Evolutionary conservation across 352 stramenopile genomes (phyloP).

Genomic region (Globisporangium radiosum): DNA sequence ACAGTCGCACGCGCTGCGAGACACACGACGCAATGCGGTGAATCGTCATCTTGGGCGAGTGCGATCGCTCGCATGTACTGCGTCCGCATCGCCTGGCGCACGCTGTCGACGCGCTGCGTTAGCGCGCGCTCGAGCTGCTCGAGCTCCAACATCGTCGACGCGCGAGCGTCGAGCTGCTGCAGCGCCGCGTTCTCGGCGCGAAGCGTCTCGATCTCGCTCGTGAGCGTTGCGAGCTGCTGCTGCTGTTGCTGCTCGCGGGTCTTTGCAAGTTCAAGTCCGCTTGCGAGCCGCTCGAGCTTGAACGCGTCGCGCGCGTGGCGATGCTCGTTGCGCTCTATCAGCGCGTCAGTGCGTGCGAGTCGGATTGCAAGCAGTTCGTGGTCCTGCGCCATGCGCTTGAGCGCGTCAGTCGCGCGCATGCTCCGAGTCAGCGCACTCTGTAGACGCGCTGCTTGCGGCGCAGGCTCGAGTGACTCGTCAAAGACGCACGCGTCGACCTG

Average conservation of each 20-base stretch:
- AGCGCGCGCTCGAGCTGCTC: too few species aligned
- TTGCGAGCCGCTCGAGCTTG: conserved; percentile 22
- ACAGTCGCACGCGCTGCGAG: conserved; percentile 39
- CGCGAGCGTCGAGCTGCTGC: conserved; percentile 10
- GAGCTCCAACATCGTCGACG: too few species aligned
- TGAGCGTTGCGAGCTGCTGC: conserved; percentile 30
- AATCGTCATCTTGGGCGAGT: conserved; percentile 15
- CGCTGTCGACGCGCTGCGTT: too few species aligned
- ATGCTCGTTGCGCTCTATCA: conserved; percentile 16
- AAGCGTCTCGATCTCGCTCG: conserved; percentile 18
- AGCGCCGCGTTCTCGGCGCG: conserved; percentile 21
- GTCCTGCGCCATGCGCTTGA: conserved; percentile 37
- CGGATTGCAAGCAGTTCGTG: conserved; percentile 28
- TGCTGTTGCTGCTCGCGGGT: conserved; percentile 18
- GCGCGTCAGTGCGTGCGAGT: conserved; percentile 18
- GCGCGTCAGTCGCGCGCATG: conserved; percentile 25
- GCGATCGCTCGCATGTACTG: conserved; percentile 24
- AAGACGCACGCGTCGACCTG: conserved; percentile 16
- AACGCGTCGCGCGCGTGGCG: conserved; percentile 15
- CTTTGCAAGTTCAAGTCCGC: conserved; percentile 27
- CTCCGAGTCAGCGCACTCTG: conserved; percentile 28
- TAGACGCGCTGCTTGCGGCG: conserved; percentile 8
- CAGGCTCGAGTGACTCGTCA: neutral
- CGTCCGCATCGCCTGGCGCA: conserved; percentile 21
- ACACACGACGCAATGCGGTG: conserved; percentile 44